phyloP scores from a whole-genome alignment of 1,284 basidiomycete genomes.

The Schizopora paradoxa region DNA sequence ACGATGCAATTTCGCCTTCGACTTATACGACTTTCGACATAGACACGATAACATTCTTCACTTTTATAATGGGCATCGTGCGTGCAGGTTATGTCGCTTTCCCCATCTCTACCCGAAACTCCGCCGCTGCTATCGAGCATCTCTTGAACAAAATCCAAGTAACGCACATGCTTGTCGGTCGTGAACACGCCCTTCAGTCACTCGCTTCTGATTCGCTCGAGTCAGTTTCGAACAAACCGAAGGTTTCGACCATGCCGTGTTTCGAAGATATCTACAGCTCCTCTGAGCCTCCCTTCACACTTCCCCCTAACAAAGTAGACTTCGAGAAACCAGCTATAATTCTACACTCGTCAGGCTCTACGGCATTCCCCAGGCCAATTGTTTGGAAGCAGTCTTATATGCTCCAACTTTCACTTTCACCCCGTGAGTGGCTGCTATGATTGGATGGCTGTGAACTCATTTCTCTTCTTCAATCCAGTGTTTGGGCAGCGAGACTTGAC shows the following conservation, averaged over 20 bases:
- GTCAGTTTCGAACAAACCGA: neutral
- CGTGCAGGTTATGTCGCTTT: neutral
- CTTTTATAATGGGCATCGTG: neutral
- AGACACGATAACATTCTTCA: neutral
- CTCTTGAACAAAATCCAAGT: neutral
- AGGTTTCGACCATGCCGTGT: neutral
- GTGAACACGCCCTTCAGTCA: neutral
- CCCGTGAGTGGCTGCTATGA: neutral
- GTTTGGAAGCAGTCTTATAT: neutral
- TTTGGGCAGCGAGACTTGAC: neutral
- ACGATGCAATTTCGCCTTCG: neutral
- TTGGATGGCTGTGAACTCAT: no score
- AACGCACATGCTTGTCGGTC: neutral
- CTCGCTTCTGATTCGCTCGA: neutral
- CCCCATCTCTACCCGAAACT: neutral
- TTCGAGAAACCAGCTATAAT: neutral
- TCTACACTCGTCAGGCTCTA: neutral
- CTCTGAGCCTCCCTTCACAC: conserved; percentile 4
- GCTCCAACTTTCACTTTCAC: neutral
- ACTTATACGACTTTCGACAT: neutral
- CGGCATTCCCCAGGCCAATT: neutral
- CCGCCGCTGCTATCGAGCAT: neutral
- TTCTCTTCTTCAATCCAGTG: neutral
- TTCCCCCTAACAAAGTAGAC: no score
- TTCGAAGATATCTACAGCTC: neutral